Conservation (phyloP, 2,329 filamentous ascomycete species). For the Aspergillus awamori region DNA sequence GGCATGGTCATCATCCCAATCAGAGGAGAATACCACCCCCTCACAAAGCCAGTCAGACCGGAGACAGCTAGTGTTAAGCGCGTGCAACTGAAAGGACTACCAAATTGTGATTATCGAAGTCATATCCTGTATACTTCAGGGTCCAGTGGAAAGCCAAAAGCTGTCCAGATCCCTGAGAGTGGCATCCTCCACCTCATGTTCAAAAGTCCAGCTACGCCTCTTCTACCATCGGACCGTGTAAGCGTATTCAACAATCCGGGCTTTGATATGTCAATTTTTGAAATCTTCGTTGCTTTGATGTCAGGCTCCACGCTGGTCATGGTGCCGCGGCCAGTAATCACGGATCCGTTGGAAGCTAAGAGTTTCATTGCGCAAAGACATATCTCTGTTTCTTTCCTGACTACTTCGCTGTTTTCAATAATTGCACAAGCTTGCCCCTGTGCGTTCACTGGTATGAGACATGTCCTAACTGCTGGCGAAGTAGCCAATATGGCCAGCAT, state of each 20-base stretch:
- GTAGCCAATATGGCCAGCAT: conserved; percentile 12
- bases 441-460: conserved; percentile 10
- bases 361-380: conserved; percentile 7
- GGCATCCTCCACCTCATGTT: conserved; percentile 16
- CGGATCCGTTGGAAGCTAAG: conserved; percentile 15
- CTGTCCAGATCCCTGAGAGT: conserved; percentile 71
- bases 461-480: conserved; percentile 18
- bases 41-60: background rate
- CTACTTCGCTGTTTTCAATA: conserved; percentile 13
- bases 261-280: conserved; percentile 20
- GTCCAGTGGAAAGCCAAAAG: conserved; percentile 71
- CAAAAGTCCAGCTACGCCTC: conserved; percentile 6
- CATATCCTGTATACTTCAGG: conserved; percentile 64
- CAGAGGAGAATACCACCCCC: background rate
- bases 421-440: conserved; percentile 13
- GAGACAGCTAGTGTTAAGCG: background rate
- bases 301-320: conserved; percentile 17
- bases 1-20: conserved; percentile 7
- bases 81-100: background rate
- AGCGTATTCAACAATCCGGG: conserved; percentile 19
- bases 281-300: conserved; percentile 15
- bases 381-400: conserved; percentile 13
- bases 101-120: conserved; percentile 11
- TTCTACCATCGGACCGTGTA: conserved; percentile 18
- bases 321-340: conserved; percentile 10